Evolutionary conservation across 2,329 filamentous ascomycete species (phyloP), one percentile per base, ranked within the genome.

Genomic region (Moelleriella libera): DNA sequence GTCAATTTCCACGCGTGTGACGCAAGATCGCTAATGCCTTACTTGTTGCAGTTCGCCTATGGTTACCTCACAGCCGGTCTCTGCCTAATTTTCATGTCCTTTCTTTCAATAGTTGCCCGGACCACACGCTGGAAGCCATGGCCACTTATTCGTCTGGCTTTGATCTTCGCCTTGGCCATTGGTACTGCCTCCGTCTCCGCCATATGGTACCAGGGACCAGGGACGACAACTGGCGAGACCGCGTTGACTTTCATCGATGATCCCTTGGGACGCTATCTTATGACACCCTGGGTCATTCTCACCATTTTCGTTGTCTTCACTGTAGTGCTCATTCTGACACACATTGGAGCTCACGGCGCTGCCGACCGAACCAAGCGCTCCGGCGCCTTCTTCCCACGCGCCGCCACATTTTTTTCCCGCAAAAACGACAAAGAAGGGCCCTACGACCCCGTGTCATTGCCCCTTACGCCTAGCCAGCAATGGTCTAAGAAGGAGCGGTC

Each of bases 261-360:
- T 5, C 14, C 45, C 8, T 43, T 51, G 10, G n/a, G 29, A 1
- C 45, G 46, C 4, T 66, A 57, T 44, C 52, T 63, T 31, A 34
- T 37, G 7, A 59, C 55, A 7, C 47, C 57, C 7, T 64, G 61
- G 63, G 56, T 63, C 12, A 46, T 65, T 11, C 62, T 62, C 6
- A 57, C 56, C 4, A 59, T 66, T 31, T 59, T 57, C 7, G 48
- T 65, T 30, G 53, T 70, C 32, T 65, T 59, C 60, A 49, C 61
- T 21, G 4, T 54, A 30, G 55, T 64, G 34, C 55, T 65, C n/a
- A 12, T 59, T 30, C 46, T 65, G 32, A 64, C 63, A 2, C 63
- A 65, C 28, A 48, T 63, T 40, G 58, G 58, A n/a, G 48, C 37
- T 6, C 31, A 37, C 32, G 57, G 47, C 42, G 41, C 42, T 11